Conservation (phyloP, 2,329 filamentous ascomycete species). For the Calonectria leucothoes region DNA sequence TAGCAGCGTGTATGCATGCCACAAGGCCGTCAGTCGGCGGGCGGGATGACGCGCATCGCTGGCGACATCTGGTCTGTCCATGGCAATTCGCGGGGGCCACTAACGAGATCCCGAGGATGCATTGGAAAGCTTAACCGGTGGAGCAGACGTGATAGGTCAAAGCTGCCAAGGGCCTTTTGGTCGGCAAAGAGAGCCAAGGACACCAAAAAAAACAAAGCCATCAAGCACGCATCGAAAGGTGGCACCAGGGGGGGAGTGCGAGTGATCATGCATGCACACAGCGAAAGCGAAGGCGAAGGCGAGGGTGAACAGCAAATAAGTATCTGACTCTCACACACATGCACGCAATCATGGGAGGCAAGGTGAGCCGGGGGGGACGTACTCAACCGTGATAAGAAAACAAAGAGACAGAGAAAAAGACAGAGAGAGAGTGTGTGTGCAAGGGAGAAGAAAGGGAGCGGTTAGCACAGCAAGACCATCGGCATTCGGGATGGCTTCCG, state of each 20-base stretch:
- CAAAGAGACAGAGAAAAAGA: background rate
- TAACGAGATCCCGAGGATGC: slow-evolving; percentile 29
- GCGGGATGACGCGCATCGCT: background rate
- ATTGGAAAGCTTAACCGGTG: slow-evolving; percentile 40
- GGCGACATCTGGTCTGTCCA: background rate
- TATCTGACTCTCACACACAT: background rate
- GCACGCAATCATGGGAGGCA: background rate
- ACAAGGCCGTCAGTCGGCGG: slow-evolving; percentile 8
- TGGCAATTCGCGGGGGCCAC: slow-evolving; percentile 18
- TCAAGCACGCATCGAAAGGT: background rate
- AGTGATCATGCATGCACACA: too few species aligned
- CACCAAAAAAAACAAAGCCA: background rate
- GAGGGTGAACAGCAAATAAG: background rate
- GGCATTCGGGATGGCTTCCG: background rate
- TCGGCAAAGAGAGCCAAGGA: background rate
- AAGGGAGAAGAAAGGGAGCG: background rate
- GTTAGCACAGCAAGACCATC: background rate
- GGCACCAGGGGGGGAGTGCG: background rate
- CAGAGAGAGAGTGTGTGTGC: too few species aligned
- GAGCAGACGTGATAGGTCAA: slow-evolving; percentile 19
- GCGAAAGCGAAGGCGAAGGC: background rate
- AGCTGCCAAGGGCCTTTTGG: slow-evolving; percentile 1
- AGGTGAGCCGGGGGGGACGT: background rate
- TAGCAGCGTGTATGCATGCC: background rate
- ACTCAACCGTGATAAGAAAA: background rate